These are phyloP conservation scores for Nicotiana benthamiana DNA, from an alignment of 257 asterid species.

Conservation along the genomic window DNA sequence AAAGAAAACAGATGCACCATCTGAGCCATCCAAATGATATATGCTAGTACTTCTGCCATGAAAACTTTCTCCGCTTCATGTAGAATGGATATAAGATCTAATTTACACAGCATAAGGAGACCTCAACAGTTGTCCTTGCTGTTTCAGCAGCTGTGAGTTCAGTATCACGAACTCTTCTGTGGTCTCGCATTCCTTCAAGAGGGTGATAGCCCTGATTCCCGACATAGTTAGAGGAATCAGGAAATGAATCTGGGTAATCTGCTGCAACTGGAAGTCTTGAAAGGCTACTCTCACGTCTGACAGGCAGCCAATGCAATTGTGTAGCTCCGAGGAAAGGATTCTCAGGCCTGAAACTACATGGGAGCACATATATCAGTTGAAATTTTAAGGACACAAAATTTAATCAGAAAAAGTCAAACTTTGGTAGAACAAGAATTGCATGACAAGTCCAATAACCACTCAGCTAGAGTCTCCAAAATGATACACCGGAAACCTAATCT, in stretches of 20 bases:
- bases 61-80: not conserved
- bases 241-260: slow-evolving; percentile 77
- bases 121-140: slow-evolving; percentile 78
- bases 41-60: not conserved
- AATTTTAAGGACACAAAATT: not conserved
- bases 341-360: slow-evolving; percentile 45
- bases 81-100: not conserved
- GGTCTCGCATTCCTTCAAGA: slow-evolving; percentile 60
- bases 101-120: slow-evolving; percentile 10
- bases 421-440: not conserved
- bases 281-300: slow-evolving; percentile 31
- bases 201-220: slow-evolving; percentile 58
- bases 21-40: not conserved
- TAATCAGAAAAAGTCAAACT: not conserved
- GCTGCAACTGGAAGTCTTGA: slow-evolving; percentile 68
- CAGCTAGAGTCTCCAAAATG: not conserved
- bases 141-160: slow-evolving; percentile 64
- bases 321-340: slow-evolving; percentile 43
- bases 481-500: not conserved
- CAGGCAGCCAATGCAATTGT: slow-evolving; percentile 33
- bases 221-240: slow-evolving; percentile 52
- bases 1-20: not conserved
- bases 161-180: slow-evolving; percentile 35
- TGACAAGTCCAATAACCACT: not conserved
- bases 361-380: not conserved